phyloP scores from a whole-genome alignment of 208 protist genomes.

The Dictyostelium gargantuum region DNA sequence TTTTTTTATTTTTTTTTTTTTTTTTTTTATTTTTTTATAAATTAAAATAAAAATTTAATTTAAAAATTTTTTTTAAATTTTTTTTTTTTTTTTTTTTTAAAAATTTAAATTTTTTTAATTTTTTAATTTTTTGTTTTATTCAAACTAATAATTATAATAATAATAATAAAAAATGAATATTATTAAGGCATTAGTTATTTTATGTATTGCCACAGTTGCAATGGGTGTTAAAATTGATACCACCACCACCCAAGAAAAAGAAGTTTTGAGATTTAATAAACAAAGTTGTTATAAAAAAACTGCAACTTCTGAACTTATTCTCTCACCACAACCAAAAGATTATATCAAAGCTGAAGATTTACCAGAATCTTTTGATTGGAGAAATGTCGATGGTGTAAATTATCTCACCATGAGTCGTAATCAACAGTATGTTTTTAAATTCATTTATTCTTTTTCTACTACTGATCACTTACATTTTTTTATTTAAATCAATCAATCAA shows the following conservation, averaged over 20 bases:
- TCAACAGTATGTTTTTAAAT: conserved; percentile 86
- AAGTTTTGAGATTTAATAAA: background rate
- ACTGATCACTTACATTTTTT: too few species aligned
- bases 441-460: background rate
- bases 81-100: background rate
- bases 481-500: too few species aligned
- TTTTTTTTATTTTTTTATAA: too few species aligned
- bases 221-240: background rate
- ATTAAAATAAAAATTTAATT: too few species aligned
- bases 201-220: background rate
- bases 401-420: conserved; percentile 80
- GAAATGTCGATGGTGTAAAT: conserved; percentile 82
- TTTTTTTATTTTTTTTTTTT: too few species aligned
- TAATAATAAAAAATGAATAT: background rate
- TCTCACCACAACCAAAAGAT: conserved; percentile 31
- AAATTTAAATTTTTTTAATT: background rate
- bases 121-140: background rate
- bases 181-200: background rate
- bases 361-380: conserved; percentile 70
- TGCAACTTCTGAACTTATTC: background rate
- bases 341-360: background rate
- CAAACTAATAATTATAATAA: background rate
- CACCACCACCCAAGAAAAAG: too few species aligned
- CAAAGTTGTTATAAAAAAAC: background rate
- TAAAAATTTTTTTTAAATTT: too few species aligned